These are phyloP conservation scores for Blumeriella jaapii DNA, from an alignment of 2,329 filamentous ascomycete genomes.

Conservation along the genomic window DNA sequence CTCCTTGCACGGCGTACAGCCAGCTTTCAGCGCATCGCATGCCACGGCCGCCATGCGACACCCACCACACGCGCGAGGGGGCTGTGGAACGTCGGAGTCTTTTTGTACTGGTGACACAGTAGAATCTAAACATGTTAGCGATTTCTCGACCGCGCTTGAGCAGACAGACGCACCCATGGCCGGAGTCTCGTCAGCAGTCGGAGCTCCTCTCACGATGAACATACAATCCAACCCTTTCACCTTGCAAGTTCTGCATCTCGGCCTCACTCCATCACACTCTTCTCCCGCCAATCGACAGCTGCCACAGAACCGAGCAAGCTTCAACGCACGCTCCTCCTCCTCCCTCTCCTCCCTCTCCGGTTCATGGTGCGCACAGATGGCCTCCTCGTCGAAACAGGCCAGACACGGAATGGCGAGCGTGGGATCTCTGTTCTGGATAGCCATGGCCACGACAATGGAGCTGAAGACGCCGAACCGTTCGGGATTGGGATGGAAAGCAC, in stretches of 20 bases:
- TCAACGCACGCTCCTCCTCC: not conserved
- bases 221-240: constrained; percentile 1
- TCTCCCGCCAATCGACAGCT: not conserved
- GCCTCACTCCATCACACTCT: not conserved
- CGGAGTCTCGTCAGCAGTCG: not conserved
- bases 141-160: no score
- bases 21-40: not conserved
- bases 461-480: not conserved
- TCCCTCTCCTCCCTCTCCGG: not conserved
- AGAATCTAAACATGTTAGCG: not conserved
- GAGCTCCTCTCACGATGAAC: not conserved
- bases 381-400: constrained; percentile 2
- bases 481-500: not conserved
- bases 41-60: not conserved
- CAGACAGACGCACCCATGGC: no score
- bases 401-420: constrained; percentile 1
- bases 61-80: not conserved
- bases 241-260: not conserved
- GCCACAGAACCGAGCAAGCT: not conserved
- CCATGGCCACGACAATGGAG: not conserved
- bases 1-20: not conserved
- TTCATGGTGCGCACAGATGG: constrained; percentile 1
- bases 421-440: not conserved
- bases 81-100: not conserved
- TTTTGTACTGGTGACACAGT: not conserved